phyloP scores from a whole-genome alignment of 208 protist species.

The Wallacemonas sp. region DNA sequence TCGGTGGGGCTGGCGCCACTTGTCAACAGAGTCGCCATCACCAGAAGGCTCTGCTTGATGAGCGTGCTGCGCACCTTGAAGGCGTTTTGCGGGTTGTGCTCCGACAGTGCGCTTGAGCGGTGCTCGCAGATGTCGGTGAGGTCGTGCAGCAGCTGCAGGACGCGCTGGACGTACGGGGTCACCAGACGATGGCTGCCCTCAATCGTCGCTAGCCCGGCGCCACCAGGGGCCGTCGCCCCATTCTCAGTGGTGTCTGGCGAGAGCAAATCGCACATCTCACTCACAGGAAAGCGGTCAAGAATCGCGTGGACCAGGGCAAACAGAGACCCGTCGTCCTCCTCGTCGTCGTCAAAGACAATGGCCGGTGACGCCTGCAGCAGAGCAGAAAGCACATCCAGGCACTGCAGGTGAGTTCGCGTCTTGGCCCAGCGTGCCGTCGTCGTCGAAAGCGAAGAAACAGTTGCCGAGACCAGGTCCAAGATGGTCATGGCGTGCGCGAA shows the following conservation, averaged over 20 bases:
- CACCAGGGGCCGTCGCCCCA: conserved; percentile 7
- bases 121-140: conserved; percentile 58
- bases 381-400: conserved; percentile 40
- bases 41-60: conserved; percentile 60
- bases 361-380: conserved; percentile 45
- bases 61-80: conserved; percentile 33
- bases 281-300: conserved; percentile 49
- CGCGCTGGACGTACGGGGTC: conserved; percentile 16
- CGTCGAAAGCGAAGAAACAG: not conserved
- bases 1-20: too few species aligned
- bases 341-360: conserved; percentile 41
- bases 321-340: conserved; percentile 51
- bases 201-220: conserved; percentile 19
- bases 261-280: conserved; percentile 44
- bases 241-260: conserved; percentile 18
- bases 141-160: conserved; percentile 39
- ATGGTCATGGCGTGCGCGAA: conserved; percentile 19
- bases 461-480: conserved; percentile 6
- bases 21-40: conserved; percentile 73
- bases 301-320: conserved; percentile 42
- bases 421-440: conserved; percentile 16
- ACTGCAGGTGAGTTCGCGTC: conserved; percentile 17
- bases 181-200: conserved; percentile 23
- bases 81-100: conserved; percentile 44
- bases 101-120: conserved; percentile 53